A percentile compares a stretch with the other conserved stretches of the same genome.
These are phyloP conservation scores for Chaetomium tenue DNA, from an alignment of 495 filamentous ascomycete genomes.

Conservation along the genomic window DNA sequence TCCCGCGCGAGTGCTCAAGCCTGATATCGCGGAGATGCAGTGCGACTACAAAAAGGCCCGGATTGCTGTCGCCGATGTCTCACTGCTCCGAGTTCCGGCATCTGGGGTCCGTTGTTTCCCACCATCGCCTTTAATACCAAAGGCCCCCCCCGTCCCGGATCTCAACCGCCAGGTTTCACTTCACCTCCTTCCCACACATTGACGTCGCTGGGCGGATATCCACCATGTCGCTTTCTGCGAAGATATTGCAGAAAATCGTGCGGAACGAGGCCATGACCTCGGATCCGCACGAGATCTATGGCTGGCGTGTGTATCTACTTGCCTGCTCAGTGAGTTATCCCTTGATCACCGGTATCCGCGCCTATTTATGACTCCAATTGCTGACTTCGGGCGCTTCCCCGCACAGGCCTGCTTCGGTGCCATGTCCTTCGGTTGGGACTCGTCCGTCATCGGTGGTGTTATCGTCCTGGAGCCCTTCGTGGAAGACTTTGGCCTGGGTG, in stretches of 20 bases:
- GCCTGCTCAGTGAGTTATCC: conserved; percentile 60
- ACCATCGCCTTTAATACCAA: neutral
- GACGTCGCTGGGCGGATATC: conserved; percentile 5
- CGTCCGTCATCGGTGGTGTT: conserved; percentile 65
- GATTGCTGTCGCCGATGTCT: conserved; percentile 18
- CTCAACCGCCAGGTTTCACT: neutral
- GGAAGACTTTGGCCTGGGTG: conserved; percentile 41
- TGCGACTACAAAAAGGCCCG: conserved; percentile 29
- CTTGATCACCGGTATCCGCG: neutral
- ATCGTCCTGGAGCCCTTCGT: conserved; percentile 53
- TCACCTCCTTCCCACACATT: neutral
- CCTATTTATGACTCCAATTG: neutral
- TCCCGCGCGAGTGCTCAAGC: conserved; percentile 10
- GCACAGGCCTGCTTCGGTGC: conserved; percentile 69
- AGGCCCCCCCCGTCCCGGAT: neutral
- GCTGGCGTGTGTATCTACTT: conserved; percentile 69
- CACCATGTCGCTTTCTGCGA: conserved; percentile 32
- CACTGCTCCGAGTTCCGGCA: conserved; percentile 10
- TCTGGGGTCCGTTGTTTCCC: conserved; percentile 9
- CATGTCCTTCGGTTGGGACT: conserved; percentile 68
- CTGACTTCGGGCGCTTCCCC: neutral
- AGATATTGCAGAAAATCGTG: conserved; percentile 62
- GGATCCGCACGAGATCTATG: conserved; percentile 74
- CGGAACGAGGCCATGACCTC: conserved; percentile 76
- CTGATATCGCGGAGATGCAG: conserved; percentile 18